phyloP scores from a whole-genome alignment of 2,329 filamentous ascomycete genomes.

The Aspergillus pseudotamarii region DNA sequence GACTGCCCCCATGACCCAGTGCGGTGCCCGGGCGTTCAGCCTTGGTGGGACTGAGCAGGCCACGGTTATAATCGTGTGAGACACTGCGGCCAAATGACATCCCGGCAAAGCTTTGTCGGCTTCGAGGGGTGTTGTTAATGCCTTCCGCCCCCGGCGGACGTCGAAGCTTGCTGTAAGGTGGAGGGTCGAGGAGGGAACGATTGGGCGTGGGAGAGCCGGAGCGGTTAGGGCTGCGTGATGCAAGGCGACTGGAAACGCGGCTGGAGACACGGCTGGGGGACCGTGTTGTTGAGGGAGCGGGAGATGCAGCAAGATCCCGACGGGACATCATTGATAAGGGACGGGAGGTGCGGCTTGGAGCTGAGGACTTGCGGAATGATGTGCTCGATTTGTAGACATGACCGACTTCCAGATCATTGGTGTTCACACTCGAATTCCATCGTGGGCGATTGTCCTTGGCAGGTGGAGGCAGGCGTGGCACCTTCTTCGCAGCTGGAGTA shows the following conservation, averaged over 20 bases:
- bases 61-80: conserved; percentile 23
- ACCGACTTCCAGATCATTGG: conserved; percentile 67
- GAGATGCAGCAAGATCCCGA: conserved; percentile 46
- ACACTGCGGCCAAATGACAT: conserved; percentile 33
- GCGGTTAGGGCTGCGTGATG: conserved; percentile 36
- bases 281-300: conserved; percentile 33
- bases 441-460: conserved; percentile 62
- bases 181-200: conserved; percentile 40
- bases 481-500: conserved; percentile 45
- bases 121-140: conserved; percentile 37
- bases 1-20: conserved; percentile 41
- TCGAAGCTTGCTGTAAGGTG: conserved; percentile 45
- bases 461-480: conserved; percentile 43
- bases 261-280: conserved; percentile 41
- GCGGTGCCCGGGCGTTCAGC: conserved; percentile 41
- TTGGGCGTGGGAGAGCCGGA: conserved; percentile 31
- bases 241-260: conserved; percentile 36
- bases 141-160: conserved; percentile 24
- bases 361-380: conserved; percentile 51
- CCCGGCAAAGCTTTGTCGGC: conserved; percentile 43
- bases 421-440: conserved; percentile 72
- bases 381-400: conserved; percentile 70
- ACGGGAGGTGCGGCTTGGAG: conserved; percentile 33
- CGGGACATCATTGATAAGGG: conserved; percentile 46
- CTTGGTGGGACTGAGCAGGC: conserved; percentile 32